Evolutionary conservation across 257 asterid genomes (phyloP), one percentile per base, ranked within the genome.

Genomic region (Schizonepeta tenuifolia): DNA sequence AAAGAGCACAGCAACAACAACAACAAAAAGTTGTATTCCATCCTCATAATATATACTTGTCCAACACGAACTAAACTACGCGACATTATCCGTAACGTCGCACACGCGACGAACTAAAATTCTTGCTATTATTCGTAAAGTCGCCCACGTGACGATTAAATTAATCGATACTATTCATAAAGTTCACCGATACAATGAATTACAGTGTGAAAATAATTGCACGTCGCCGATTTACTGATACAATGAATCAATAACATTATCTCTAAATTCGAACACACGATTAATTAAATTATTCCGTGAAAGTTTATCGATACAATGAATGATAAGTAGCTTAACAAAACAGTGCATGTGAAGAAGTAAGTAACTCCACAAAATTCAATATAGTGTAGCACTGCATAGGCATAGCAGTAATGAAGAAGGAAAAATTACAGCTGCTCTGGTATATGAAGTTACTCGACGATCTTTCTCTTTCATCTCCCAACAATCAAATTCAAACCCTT

Each of bases 401-500:
- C 5, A 31, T 31, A 38, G 41, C 10, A 35, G 40, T 47, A 47
- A 5, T 47, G 61, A 67, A 71, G 54, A 36, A 51, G 47, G 75
- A 65, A 72, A 76, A 61, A 12, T n/a, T 58, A 73, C 69, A 76
- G 75, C 65, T 75, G 81, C 72, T 77, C 79, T 69, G 57, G n/a
- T n/a, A n/a, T n/a, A 69, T 73, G 79, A 41, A 70, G 38, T 70
- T 40, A 70, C 65, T 51, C 33, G 46, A 66, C 71, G 46, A 67
- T 50, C 60, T 67, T 72, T 75, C 71, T 63, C 72, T 51, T 70
- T 75, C 78, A 71, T 63, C 72, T 51, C 65, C 75, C 44, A 79
- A 46, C 54, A 55, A 54, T 75, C 76, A 74, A 82, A 78, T 81
- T 75, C 76, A 74, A 82, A 78, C 82, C 88, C 82, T 74, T 77